Base-by-base conservation (phyloP, 73 alveolate genomes). In the Uronychia binucleata region DNA sequence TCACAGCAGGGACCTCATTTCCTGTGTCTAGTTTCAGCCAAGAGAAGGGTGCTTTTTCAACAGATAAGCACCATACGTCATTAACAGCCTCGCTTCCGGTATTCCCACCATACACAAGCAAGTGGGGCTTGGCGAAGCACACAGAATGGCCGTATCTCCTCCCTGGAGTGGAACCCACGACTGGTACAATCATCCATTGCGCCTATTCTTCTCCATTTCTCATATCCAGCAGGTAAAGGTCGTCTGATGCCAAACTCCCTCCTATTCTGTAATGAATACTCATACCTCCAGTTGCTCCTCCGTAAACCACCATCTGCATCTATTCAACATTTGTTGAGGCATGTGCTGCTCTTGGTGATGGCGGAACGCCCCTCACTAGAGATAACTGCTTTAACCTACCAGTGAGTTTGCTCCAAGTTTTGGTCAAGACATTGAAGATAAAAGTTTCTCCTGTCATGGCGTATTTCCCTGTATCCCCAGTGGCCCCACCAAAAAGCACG, bases 261-360 rank as follows among this genome's bases (percentile, higher is more conserved):
- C 79, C 79, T 86, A 84, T 92, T 58, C 93, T 81, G 30, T 88
- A 34, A 77, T 83, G 27, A 28, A 58, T 75, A 57, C 32, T 58
- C 82, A 84, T 92, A 77, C 99, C 98, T 77, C 99, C 99, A 29
- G 99, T 97, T 30, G 99, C 99, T 34, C 99, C 99, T 59, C 99
- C 99, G 91, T 97, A 97, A 31, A 97, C 96, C 25, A 97, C 98
- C 84, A 97, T 86, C 91, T 97, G 96, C 87, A 89, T 94, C 86
- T 92, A 92, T 77, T 94, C 98, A 0, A 96, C 99, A 81, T 94
- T 91, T 30, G 97, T 95, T 77, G 99, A 92, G 19, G 99, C 96
- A 85, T 97, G 99, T 13, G 99, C 99, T 74, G 99, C 99, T 93
- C 99, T 87, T 30, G 99, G 99, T 28, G 98, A 93, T 19, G 99